phyloP scores from a whole-genome alignment of 129 eudicot species.

The Flaveria sonorensis region DNA sequence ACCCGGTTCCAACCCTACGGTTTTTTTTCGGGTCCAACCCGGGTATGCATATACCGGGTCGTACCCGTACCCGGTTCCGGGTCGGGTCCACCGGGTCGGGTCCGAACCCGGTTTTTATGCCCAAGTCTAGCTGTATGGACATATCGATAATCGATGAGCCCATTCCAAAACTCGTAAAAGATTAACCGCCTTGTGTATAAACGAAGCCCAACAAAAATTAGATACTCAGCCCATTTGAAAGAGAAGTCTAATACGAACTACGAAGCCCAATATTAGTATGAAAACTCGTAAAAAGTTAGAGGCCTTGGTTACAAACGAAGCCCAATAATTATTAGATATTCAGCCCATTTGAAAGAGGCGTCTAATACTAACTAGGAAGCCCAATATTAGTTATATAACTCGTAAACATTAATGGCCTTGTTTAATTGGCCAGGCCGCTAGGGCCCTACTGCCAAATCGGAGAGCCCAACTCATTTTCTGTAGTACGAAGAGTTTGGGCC shows the following conservation, averaged over 20 bases:
- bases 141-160: too few relatives aligned
- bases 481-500: not conserved
- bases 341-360: slow-evolving; percentile 1
- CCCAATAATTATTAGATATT: not conserved
- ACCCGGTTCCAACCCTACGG: too few relatives aligned
- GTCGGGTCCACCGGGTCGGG: too few relatives aligned
- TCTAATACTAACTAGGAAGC: not conserved
- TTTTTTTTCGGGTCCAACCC: too few relatives aligned
- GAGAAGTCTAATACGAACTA: not conserved
- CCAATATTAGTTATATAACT: not conserved
- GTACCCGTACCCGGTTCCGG: too few relatives aligned
- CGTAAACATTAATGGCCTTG: not conserved
- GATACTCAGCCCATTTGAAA: not conserved
- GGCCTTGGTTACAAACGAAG: not conserved
- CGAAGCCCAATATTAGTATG: not conserved
- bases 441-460: not conserved
- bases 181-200: too few relatives aligned
- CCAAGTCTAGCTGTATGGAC: too few relatives aligned
- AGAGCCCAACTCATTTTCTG: not conserved
- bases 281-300: not conserved
- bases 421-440: not conserved
- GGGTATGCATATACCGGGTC: too few relatives aligned
- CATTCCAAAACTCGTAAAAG: too few relatives aligned
- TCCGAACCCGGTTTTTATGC: too few relatives aligned
- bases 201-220: not conserved